A percentile compares a stretch with the other conserved stretches of the same genome.
Evolutionary conservation across 2,329 filamentous ascomycete genomes (phyloP).

Genomic region (Rachicladosporium sp.): DNA sequence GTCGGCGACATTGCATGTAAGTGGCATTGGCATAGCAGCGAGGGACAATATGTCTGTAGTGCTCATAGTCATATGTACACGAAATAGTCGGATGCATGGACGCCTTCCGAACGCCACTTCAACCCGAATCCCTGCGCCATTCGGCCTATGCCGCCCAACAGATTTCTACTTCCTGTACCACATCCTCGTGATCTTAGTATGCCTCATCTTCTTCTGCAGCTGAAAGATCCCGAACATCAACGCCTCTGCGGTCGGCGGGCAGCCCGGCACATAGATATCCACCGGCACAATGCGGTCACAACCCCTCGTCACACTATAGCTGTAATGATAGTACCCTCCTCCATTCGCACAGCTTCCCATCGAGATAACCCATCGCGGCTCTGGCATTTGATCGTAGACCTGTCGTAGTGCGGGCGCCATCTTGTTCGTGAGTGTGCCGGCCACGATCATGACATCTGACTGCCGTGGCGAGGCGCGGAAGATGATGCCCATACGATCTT

Average conservation of each 20-base stretch:
- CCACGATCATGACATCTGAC: conserved; percentile 87
- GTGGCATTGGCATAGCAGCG: no score
- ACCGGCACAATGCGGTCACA: conserved; percentile 68
- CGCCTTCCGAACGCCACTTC: no score
- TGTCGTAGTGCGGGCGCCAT: conserved; percentile 82
- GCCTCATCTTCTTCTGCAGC: conserved; percentile 63
- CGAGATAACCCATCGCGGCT: conserved; percentile 70
- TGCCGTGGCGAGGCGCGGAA: conserved; percentile 81
- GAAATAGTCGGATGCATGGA: no score
- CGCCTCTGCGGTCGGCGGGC: conserved; percentile 43
- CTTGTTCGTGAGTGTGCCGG: conserved; percentile 88
- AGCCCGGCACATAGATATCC: conserved; percentile 69
- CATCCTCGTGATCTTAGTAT: conserved; percentile 41
- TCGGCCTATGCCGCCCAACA: no score
- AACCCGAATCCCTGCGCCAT: no score
- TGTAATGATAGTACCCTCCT: conserved; percentile 75
- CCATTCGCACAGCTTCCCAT: conserved; percentile 81
- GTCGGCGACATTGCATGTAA: no score
- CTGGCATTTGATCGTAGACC: conserved; percentile 89
- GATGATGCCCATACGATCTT: conserved; percentile 79
- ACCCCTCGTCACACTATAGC: conserved; percentile 62
- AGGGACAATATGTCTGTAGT: no score
- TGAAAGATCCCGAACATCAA: conserved; percentile 55
- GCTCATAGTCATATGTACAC: no score
- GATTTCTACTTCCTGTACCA: conserved; percentile 38